Evolutionary conservation across 2,329 filamentous ascomycete genomes (phyloP), one percentile per base, ranked within the genome.

Genomic region (Alternaria tenuissima): DNA sequence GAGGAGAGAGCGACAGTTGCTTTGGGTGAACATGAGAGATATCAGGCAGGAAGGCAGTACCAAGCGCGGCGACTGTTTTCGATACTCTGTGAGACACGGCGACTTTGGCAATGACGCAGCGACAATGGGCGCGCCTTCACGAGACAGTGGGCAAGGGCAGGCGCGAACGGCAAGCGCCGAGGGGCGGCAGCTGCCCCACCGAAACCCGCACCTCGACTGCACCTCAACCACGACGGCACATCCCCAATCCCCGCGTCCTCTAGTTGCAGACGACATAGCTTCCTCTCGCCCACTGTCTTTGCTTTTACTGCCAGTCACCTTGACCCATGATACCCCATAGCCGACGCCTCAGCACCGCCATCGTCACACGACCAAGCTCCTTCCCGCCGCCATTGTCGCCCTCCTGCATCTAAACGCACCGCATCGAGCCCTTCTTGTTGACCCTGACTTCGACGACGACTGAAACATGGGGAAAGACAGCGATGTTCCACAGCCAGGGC

Each of bases 401-500:
- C 52, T 32, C 18, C 42, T 38, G 12, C 16, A 28, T 28, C 24
- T 41, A 36, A 36, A 20, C 39, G 24, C 57, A 41, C 44, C 52
- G 18, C 39, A 39, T 30, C 51, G 26, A 43, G 26, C 14, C 44
- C 22, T 7, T 20, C 22, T 54, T 7, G 36, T 41, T 4, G n/a
- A 55, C 20, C 11, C 28, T 20, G 22, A 32, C 6, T 2, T 32
- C 30, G 26, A 49, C 18, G 20, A 38, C 5, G 49, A 30, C 11
- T 34, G 8, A 18, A 66, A 43, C 47, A 85, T 86, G 83, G 79
- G 75, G 46, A 82, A 82, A 69, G 81, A 83, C 61, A 84, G 81
- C 65, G 85, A 87, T 66, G 87, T 97, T 69, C 94, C 95, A 59
- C 92, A 94, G 82, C 94, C 94, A 59, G 94, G 94, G 54, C 94